These are phyloP conservation scores for Coniosporium tulheliwenetii DNA, from an alignment of 2,329 filamentous ascomycete genomes.

Conservation along the genomic window DNA sequence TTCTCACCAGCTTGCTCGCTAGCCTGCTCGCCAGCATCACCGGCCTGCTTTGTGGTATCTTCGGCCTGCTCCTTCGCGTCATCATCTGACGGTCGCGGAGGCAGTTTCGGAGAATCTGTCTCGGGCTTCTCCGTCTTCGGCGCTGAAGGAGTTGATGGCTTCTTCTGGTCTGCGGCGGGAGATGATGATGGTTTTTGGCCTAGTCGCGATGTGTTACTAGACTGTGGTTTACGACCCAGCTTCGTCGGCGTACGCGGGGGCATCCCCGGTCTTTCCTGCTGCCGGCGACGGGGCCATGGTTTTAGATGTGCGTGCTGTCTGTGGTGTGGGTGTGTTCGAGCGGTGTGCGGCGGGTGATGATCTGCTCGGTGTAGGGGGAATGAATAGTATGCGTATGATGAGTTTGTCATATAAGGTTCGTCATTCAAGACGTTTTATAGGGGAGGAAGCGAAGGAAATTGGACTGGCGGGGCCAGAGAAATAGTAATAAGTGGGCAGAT, in stretches of 20 bases:
- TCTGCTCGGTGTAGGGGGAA: conserved; percentile 32
- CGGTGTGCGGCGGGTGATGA: conserved; percentile 15
- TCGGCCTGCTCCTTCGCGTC: conserved; percentile 14
- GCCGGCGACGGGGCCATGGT: conserved; percentile 34
- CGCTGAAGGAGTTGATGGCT: conserved; percentile 4
- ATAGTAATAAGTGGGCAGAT: conserved; percentile 1
- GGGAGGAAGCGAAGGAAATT: conserved; percentile 4
- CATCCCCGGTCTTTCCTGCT: conserved; percentile 30
- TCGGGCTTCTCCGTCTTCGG: conserved; percentile 15
- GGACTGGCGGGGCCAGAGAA: neutral
- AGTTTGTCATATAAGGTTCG: conserved; percentile 31
- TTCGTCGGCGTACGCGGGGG: conserved; percentile 35
- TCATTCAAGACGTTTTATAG: conserved; percentile 14
- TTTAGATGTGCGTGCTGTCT: conserved; percentile 11
- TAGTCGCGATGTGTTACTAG: conserved; percentile 22
- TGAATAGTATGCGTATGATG: conserved; percentile 35
- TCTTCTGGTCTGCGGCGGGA: conserved; percentile 12
- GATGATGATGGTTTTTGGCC: conserved; percentile 15
- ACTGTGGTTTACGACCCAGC: conserved; percentile 28
- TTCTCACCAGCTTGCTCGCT: neutral
- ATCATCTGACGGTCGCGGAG: conserved; percentile 15
- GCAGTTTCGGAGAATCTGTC: conserved; percentile 17
- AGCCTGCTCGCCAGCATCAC: conserved; percentile 7
- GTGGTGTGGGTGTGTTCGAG: conserved; percentile 15
- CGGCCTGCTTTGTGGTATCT: conserved; percentile 14